Evolutionary conservation across 2,329 filamentous ascomycete genomes (phyloP).

Genomic region (Aspergillus sp.): DNA sequence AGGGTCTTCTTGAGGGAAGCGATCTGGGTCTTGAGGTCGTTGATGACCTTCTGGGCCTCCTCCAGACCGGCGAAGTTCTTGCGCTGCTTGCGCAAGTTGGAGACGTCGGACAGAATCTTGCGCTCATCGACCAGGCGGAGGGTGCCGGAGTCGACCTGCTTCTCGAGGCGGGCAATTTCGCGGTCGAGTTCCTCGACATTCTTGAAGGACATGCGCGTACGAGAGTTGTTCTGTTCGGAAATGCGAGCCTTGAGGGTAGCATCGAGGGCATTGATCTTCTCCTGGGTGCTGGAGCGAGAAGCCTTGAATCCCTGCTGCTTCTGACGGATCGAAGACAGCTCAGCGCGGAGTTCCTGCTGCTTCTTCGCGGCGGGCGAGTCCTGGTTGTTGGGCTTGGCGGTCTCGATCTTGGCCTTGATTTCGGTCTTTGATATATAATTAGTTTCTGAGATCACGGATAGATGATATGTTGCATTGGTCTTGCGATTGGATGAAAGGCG

Average conservation of each 20-base stretch:
- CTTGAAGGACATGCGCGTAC: constrained; percentile 81
- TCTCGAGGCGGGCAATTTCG: constrained; percentile 77
- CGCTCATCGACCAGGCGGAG: constrained; percentile 98
- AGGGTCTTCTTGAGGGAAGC: constrained; percentile 84
- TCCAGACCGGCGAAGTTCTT: constrained; percentile 90
- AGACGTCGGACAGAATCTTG: constrained; percentile 84
- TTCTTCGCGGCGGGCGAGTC: constrained; percentile 78
- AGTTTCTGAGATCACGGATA: constrained; percentile 16
- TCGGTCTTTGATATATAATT: constrained; percentile 68
- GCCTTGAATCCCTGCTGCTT: constrained; percentile 88
- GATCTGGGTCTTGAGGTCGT: constrained; percentile 82
- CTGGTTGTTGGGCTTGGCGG: constrained; percentile 77
- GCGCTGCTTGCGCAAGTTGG: constrained; percentile 79
- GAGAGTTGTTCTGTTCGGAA: constrained; percentile 81
- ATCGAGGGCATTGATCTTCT: constrained; percentile 90
- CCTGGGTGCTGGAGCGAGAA: constrained; percentile 72
- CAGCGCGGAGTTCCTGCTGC: constrained; percentile 78
- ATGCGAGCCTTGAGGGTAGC: constrained; percentile 84
- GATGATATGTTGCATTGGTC: not conserved
- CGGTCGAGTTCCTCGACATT: constrained; percentile 82
- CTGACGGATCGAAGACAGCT: constrained; percentile 80
- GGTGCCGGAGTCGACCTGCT: constrained; percentile 80
- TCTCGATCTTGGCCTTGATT: constrained; percentile 84
- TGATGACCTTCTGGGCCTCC: constrained; percentile 82
- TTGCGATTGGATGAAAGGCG: not conserved